Evolutionary conservation across 2,329 filamentous ascomycete genomes (phyloP).

Genomic region (Celoporthe dispersa): DNA sequence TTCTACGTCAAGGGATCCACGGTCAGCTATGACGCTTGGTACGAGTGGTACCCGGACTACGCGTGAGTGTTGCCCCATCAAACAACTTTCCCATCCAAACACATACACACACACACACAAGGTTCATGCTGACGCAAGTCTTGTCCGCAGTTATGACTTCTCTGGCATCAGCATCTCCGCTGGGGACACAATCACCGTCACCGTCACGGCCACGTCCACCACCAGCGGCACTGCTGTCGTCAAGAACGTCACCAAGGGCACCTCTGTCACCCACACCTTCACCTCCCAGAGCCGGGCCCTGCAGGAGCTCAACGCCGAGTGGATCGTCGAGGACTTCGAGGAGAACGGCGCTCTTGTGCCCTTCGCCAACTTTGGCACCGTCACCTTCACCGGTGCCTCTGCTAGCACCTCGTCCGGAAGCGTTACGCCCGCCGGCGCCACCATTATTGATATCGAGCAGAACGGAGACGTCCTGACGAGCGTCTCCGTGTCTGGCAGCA

Average conservation of each 20-base stretch:
- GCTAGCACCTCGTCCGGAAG: constrained; percentile 39
- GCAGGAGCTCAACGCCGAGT: constrained; percentile 63
- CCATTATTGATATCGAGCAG: constrained; percentile 69
- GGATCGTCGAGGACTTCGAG: constrained; percentile 64
- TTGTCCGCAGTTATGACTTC: constrained; percentile 30
- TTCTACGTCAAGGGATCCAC: constrained; percentile 49
- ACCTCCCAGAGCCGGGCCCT: constrained; percentile 47
- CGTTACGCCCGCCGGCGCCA: constrained; percentile 49
- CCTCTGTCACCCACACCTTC: constrained; percentile 56
- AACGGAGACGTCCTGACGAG: constrained; percentile 62
- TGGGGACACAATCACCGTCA: constrained; percentile 36
- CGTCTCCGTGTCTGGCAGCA: constrained; percentile 31
- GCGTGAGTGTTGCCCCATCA: constrained; percentile 37
- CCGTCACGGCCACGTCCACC: constrained; percentile 44
- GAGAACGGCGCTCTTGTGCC: constrained; percentile 44
- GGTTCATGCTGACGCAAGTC: neutral
- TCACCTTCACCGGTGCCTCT: constrained; percentile 47
- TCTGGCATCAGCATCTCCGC: constrained; percentile 33
- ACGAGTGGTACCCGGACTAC: constrained; percentile 64
- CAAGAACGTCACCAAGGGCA: constrained; percentile 53
- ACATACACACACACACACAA: neutral
- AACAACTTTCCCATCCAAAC: neutral
- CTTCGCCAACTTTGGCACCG: constrained; percentile 51
- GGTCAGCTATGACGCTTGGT: constrained; percentile 60
- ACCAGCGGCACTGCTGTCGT: constrained; percentile 49